phyloP scores from a whole-genome alignment of 805 yeast genomes.

The Sugiyamaella valdiviana region DNA sequence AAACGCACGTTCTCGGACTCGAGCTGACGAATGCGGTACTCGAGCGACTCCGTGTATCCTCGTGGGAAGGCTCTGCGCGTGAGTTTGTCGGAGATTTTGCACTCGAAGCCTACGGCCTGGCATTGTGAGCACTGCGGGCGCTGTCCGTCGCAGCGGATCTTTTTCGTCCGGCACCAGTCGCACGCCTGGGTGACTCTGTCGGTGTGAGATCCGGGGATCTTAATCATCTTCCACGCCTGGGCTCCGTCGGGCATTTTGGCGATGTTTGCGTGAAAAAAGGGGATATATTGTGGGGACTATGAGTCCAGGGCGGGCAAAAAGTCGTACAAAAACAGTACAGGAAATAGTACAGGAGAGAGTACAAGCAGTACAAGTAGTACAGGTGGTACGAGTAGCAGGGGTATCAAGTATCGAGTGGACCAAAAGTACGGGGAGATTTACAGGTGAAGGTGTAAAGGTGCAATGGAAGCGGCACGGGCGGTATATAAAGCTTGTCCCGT shows the following conservation, averaged over 20 bases:
- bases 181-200: constrained; percentile 86
- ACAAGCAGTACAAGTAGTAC: no score
- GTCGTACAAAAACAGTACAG: no score
- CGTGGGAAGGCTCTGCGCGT: constrained; percentile 82
- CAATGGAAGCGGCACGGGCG: no score
- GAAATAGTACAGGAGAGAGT: no score
- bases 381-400: no score
- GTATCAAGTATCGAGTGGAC: no score
- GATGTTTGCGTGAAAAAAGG: no score
- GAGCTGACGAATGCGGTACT: constrained; percentile 78
- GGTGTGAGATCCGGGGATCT: constrained; percentile 58
- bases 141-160: constrained; percentile 63
- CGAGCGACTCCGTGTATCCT: constrained; percentile 86
- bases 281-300: no score
- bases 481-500: neutral
- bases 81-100: constrained; percentile 82
- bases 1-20: constrained; percentile 74
- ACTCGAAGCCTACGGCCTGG: constrained; percentile 76
- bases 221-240: constrained; percentile 49
- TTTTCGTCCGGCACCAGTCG: constrained; percentile 79
- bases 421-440: no score
- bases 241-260: constrained; percentile 36
- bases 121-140: constrained; percentile 71
- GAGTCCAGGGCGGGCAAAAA: no score
- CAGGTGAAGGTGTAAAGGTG: no score